Evolutionary conservation across 2,329 filamentous ascomycete genomes (phyloP).

Genomic region (Fusarium nygamai): DNA sequence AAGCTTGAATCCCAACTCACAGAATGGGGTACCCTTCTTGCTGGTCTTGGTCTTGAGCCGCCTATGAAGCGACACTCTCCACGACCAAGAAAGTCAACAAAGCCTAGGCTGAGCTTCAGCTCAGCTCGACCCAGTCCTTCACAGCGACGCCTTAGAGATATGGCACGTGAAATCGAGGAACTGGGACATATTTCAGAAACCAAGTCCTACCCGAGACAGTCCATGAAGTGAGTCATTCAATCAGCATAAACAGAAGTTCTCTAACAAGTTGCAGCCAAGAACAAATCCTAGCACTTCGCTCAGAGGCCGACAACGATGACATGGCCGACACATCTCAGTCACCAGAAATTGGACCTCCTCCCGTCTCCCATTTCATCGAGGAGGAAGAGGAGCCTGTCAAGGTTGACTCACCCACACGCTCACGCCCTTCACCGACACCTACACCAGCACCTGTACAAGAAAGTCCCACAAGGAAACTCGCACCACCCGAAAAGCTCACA

Average conservation of each 20-base stretch:
- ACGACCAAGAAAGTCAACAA: conserved; percentile 53
- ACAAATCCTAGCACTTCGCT: conserved; percentile 69
- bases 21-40: conserved; percentile 75
- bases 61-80: conserved; percentile 60
- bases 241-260: neutral
- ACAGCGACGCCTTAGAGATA: conserved; percentile 65
- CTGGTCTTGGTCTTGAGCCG: conserved; percentile 70
- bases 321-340: conserved; percentile 66
- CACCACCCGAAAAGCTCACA: conserved; percentile 45
- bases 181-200: conserved; percentile 71
- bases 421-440: conserved; percentile 17
- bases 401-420: conserved; percentile 57
- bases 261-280: conserved; percentile 61
- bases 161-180: conserved; percentile 64
- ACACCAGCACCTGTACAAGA: conserved; percentile 14
- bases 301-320: conserved; percentile 56
- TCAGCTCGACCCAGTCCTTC: conserved; percentile 58
- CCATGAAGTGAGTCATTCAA: conserved; percentile 69
- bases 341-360: conserved; percentile 74
- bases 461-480: conserved; percentile 42
- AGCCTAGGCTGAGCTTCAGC: conserved; percentile 54
- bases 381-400: conserved; percentile 65
- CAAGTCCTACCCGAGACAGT: conserved; percentile 73
- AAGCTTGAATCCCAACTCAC: conserved; percentile 77
- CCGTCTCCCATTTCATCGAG: conserved; percentile 67